Percentiles rank a stretch among this genome's conserved stretches.
phyloP scores from a whole-genome alignment of 805 yeast species.

The Wickerhamiella sergipiensis region DNA sequence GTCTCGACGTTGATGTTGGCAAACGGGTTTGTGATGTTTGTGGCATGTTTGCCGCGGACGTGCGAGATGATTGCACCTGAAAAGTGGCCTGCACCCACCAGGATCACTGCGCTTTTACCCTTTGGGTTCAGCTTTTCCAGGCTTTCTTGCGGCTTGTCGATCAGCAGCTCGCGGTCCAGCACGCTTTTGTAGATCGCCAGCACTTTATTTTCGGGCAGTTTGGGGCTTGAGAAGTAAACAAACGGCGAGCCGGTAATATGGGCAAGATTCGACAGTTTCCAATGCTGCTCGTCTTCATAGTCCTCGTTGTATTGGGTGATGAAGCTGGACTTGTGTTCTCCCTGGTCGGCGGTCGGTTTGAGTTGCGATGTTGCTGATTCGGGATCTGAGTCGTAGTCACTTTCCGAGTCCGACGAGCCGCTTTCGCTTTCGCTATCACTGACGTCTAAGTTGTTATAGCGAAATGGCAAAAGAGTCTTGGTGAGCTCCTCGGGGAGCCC shows the following conservation, averaged over 20 bases:
- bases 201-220: constrained; percentile 33
- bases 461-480: neutral
- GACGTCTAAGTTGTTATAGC: neutral
- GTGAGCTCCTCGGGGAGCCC: neutral
- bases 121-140: constrained; percentile 29
- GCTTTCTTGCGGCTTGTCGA: constrained; percentile 36
- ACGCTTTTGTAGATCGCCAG: constrained; percentile 58
- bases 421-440: neutral
- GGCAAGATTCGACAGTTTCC: constrained; percentile 16
- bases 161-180: constrained; percentile 31
- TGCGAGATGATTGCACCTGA: constrained; percentile 90
- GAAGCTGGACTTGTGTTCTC: constrained; percentile 29
- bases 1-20: constrained; percentile 33
- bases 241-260: constrained; percentile 43
- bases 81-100: constrained; percentile 97
- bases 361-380: constrained; percentile 17
- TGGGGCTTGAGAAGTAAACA: constrained; percentile 40
- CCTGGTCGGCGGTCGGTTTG: neutral
- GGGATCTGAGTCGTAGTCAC: constrained; percentile 12
- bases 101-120: constrained; percentile 55
- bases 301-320: constrained; percentile 31
- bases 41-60: constrained; percentile 32
- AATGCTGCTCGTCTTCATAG: constrained; percentile 9
- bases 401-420: constrained; percentile 19
- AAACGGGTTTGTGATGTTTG: constrained; percentile 45